A percentile compares a stretch with the other conserved stretches of the same genome.
Conservation (phyloP, 768 basidiomycete species). For the Saitozyma sp. region DNA sequence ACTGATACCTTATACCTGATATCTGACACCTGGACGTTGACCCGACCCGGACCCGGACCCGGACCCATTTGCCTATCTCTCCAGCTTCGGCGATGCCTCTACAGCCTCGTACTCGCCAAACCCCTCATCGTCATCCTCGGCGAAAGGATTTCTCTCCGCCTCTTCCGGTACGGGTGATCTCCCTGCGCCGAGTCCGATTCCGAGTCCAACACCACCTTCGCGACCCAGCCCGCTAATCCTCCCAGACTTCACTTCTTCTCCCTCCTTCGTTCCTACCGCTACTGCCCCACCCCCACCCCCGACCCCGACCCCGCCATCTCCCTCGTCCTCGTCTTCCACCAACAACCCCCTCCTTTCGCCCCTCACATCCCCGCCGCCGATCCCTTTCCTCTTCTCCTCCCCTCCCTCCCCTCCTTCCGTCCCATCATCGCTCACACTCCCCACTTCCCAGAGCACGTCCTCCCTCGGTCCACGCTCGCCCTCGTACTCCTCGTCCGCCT, state of each 20-base stretch:
- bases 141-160: slow-evolving; percentile 20
- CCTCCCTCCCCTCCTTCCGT: slow-evolving; percentile 1
- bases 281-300: background rate
- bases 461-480: background rate
- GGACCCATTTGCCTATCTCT: too few species aligned
- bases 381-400: slow-evolving; percentile 8
- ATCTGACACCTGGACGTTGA: too few species aligned
- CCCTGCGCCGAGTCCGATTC: background rate
- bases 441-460: slow-evolving; percentile 29
- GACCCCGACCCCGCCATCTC: slow-evolving; percentile 8
- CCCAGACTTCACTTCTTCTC: background rate
- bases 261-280: background rate
- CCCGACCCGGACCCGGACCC: too few species aligned
- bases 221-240: too few species aligned
- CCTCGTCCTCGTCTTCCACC: slow-evolving; percentile 14
- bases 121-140: slow-evolving; percentile 28
- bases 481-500: background rate
- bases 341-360: slow-evolving; percentile 23
- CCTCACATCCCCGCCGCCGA: slow-evolving; percentile 9
- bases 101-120: slow-evolving; percentile 47
- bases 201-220: background rate
- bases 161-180: background rate
- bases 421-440: slow-evolving; percentile 19
- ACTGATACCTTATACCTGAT: too few species aligned
- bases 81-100: background rate